A percentile compares a stretch with the other conserved stretches of the same genome.
phyloP scores from a whole-genome alignment of 1,284 basidiomycete species.

The Leccinum subrobustum region DNA sequence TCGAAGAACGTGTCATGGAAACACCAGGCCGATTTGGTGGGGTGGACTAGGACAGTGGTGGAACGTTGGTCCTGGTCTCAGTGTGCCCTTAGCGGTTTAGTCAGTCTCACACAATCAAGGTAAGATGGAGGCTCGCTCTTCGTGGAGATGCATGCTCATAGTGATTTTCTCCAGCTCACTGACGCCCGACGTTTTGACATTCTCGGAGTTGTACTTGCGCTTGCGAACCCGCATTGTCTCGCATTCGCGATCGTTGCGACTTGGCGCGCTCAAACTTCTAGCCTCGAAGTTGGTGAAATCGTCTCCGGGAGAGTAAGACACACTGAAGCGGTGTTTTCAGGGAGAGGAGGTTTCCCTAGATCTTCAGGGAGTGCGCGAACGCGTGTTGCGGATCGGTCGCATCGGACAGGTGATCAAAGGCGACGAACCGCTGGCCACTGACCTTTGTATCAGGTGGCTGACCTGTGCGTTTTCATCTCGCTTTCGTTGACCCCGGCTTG shows the following conservation, averaged over 20 bases:
- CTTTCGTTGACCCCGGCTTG: neutral
- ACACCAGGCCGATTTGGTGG: constrained; percentile 41
- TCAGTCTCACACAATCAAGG: constrained; percentile 50
- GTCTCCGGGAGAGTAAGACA: constrained; percentile 48
- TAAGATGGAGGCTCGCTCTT: constrained; percentile 24
- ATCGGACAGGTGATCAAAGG: constrained; percentile 54
- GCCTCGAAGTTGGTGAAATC: constrained; percentile 42
- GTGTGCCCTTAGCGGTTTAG: constrained; percentile 53
- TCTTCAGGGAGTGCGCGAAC: constrained; percentile 78
- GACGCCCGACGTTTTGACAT: constrained; percentile 29
- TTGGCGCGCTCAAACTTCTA: constrained; percentile 56
- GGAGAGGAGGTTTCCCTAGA: constrained; percentile 76
- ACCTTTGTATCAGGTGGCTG: constrained; percentile 63
- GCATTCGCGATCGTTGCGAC: constrained; percentile 55
- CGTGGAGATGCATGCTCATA: neutral
- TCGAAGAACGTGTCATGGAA: constrained; percentile 41
- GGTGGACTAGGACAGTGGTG: constrained; percentile 48
- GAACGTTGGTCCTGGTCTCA: constrained; percentile 60
- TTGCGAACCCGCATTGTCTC: constrained; percentile 53
- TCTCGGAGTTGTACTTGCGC: constrained; percentile 47
- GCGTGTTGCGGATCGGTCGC: constrained; percentile 69
- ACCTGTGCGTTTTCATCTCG: constrained; percentile 44
- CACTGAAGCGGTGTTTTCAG: constrained; percentile 63
- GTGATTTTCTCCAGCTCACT: constrained; percentile 14
- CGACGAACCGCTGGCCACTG: constrained; percentile 51